phyloP scores from a whole-genome alignment of 768 basidiomycete species.

The Rhodosporidiobolus odoratus region DNA sequence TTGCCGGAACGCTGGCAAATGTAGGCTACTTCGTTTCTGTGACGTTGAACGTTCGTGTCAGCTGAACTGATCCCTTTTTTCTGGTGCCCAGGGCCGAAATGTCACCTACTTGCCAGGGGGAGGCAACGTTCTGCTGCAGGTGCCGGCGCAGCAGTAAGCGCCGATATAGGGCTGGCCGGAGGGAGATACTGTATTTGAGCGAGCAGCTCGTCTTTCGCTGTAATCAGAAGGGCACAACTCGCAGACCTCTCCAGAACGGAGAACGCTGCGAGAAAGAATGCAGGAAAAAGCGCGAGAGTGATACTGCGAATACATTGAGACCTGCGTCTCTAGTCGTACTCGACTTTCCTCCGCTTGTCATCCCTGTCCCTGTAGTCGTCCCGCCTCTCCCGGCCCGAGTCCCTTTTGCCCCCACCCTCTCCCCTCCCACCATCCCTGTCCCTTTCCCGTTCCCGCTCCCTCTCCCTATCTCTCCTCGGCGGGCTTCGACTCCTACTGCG shows the following conservation, averaged over 20 bases:
- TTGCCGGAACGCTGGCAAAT: conserved; percentile 69
- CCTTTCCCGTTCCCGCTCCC: not conserved
- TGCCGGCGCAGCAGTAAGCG: conserved; percentile 50
- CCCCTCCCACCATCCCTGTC: not conserved
- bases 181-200: no score
- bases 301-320: no score
- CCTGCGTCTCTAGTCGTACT: no score
- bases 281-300: no score
- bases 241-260: no score
- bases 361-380: conserved; percentile 41
- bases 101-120: conserved; percentile 84
- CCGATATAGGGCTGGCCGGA: not conserved
- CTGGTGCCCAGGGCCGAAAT: conserved; percentile 58
- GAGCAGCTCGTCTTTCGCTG: no score
- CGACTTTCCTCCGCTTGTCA: conserved; percentile 28
- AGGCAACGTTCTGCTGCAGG: conserved; percentile 74
- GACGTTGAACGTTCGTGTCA: not conserved
- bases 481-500: conserved; percentile 47
- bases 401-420: conserved; percentile 33
- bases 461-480: conserved; percentile 41
- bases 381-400: not conserved
- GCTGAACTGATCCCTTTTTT: not conserved
- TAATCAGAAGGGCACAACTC: no score
- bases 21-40: not conserved
- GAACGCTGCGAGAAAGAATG: no score